Conservation (phyloP, 1,139 yeast species). For the Suhomyces chickasaworum region DNA sequence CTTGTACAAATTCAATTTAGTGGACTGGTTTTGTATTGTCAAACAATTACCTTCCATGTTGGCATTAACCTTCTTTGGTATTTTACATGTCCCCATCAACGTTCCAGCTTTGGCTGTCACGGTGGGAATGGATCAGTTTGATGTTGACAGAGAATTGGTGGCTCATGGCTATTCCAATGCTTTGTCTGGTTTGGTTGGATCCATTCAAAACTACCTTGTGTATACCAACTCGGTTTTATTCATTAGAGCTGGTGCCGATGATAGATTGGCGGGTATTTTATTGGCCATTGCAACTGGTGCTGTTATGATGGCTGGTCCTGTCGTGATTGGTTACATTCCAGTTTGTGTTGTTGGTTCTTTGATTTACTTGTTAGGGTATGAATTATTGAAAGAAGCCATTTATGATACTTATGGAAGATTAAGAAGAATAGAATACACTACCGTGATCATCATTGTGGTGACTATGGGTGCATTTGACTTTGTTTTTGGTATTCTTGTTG, state of each 20-base stretch:
- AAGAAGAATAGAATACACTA: constrained; percentile 73
- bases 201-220: constrained; percentile 91
- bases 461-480: constrained; percentile 97
- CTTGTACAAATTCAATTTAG: constrained; percentile 66
- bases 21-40: constrained; percentile 71
- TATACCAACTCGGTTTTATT: constrained; percentile 91
- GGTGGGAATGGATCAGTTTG: constrained; percentile 80
- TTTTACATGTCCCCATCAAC: constrained; percentile 93
- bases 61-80: constrained; percentile 93
- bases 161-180: constrained; percentile 96
- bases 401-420: constrained; percentile 83
- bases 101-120: constrained; percentile 97
- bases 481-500: constrained; percentile 88
- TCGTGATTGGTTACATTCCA: constrained; percentile 89
- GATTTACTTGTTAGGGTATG: constrained; percentile 88
- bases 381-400: constrained; percentile 80
- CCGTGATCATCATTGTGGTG: constrained; percentile 80
- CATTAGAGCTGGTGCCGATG: constrained; percentile 92
- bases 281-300: constrained; percentile 78
- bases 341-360: constrained; percentile 94
- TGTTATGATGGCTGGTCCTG: constrained; percentile 88
- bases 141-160: constrained; percentile 87
- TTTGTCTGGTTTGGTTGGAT: constrained; percentile 79
- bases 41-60: constrained; percentile 88
- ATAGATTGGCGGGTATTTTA: constrained; percentile 82